Evolutionary conservation across 176 grass and related monocot species (phyloP).

Genomic region (Cenchrus purpureus): DNA sequence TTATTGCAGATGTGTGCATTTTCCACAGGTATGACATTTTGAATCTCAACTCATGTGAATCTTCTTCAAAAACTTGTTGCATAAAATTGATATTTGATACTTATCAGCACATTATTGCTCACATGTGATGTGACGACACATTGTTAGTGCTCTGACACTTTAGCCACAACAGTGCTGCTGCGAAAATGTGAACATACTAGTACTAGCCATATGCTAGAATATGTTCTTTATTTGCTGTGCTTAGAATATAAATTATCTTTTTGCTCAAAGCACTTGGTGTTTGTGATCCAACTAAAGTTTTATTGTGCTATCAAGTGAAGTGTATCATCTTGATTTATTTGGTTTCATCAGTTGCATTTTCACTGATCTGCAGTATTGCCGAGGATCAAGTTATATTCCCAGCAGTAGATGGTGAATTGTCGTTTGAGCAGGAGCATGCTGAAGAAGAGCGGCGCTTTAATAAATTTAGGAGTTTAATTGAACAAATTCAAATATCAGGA

Average conservation of each 20-base stretch:
- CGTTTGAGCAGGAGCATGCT: conserved; percentile 76
- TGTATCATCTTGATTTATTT: not conserved
- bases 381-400: conserved; percentile 96
- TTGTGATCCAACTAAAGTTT: not conserved
- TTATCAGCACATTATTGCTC: conserved; percentile 16
- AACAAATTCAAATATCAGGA: conserved; percentile 71
- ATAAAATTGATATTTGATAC: not conserved
- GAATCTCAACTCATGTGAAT: conserved; percentile 31
- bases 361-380: conserved; percentile 58
- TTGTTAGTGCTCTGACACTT: conserved; percentile 11
- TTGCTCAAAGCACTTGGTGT: conserved; percentile 14
- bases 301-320: not conserved
- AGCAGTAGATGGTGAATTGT: conserved; percentile 64
- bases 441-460: conserved; percentile 69
- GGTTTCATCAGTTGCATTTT: conserved; percentile 22
- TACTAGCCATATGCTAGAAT: conserved; percentile 19
- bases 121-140: not conserved
- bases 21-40: conserved; percentile 71
- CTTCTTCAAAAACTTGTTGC: conserved; percentile 30
- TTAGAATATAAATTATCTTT: not conserved
- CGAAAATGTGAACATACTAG: not conserved
- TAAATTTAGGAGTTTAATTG: conserved; percentile 80
- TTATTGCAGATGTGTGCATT: conserved; percentile 87
- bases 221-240: conserved; percentile 11
- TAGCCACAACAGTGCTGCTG: not conserved